Percentiles rank a stretch among this genome's conserved stretches.
Conservation (phyloP, 1,284 basidiomycete species). For the Boletus hoseneyae region DNA sequence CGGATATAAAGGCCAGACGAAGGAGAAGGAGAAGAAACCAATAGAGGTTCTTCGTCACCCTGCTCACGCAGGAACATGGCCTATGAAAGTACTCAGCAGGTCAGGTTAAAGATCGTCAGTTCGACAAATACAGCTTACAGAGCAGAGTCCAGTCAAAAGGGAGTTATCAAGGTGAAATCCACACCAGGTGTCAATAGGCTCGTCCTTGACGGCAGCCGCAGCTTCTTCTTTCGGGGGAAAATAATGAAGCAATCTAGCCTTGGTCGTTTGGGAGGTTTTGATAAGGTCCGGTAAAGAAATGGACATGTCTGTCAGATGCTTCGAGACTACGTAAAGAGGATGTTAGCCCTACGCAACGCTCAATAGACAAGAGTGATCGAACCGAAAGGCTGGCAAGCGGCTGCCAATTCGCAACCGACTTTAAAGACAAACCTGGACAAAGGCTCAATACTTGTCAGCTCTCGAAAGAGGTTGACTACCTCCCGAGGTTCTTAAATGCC, state of each 20-base stretch:
- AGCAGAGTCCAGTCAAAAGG: constrained; percentile 85
- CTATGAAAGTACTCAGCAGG: constrained; percentile 35
- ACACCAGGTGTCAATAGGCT: constrained; percentile 77
- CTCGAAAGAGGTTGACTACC: constrained; percentile 38
- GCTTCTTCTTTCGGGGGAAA: constrained; percentile 62
- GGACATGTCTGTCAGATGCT: constrained; percentile 60
- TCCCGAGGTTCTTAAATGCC: constrained; percentile 81
- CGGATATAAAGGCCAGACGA: constrained; percentile 86
- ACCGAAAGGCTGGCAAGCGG: constrained; percentile 88
- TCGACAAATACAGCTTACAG: constrained; percentile 42
- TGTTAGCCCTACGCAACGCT: constrained; percentile 1
- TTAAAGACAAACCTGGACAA: constrained; percentile 67
- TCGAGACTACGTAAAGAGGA: constrained; percentile 43
- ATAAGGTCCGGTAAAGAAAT: constrained; percentile 65
- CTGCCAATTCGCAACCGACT: constrained; percentile 76
- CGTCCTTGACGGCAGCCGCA: constrained; percentile 44
- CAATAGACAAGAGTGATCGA: constrained; percentile 14
- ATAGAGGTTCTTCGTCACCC: constrained; percentile 40
- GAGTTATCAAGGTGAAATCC: constrained; percentile 86
- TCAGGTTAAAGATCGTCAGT: background rate
- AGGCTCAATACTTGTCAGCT: background rate
- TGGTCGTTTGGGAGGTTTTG: constrained; percentile 64
- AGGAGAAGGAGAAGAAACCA: constrained; percentile 66
- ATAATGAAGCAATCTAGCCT: constrained; percentile 89
- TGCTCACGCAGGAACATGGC: constrained; percentile 73